A percentile compares a stretch with the other conserved stretches of the same genome.
Conservation (phyloP, 176 grass and related monocot species). For the Coix lacrymajobi region DNA sequence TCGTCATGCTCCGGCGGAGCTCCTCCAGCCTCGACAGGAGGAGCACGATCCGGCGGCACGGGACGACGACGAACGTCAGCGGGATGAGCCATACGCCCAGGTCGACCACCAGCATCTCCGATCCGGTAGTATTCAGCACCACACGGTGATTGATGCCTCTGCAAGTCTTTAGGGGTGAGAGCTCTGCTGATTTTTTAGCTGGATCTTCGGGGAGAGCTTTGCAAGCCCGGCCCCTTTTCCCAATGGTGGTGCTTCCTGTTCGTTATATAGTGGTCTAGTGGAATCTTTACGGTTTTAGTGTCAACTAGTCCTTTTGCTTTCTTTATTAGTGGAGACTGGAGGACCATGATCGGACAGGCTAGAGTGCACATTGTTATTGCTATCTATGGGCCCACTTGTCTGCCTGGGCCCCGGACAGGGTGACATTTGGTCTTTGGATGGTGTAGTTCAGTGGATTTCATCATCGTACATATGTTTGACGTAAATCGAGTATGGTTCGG, state of each 20-base stretch:
- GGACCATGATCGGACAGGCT: not conserved
- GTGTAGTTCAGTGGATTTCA: not conserved
- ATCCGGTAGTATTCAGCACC: too few species aligned
- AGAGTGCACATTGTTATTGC: not conserved
- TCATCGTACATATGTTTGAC: too few species aligned
- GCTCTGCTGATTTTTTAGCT: not conserved
- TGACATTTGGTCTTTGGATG: not conserved
- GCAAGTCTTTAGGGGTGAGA: not conserved
- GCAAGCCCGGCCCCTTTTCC: not conserved
- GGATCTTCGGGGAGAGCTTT: constrained; percentile 6
- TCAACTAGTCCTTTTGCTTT: not conserved
- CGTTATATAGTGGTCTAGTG: not conserved
- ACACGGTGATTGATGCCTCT: not conserved
- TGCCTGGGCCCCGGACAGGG: not conserved
- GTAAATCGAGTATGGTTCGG: too few species aligned
- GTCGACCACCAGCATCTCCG: constrained; percentile 52
- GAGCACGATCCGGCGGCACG: constrained; percentile 54
- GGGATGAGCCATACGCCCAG: constrained; percentile 74
- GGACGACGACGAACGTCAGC: constrained; percentile 66
- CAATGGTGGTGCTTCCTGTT: not conserved
- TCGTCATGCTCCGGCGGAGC: constrained; percentile 36
- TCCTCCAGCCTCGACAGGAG: constrained; percentile 59
- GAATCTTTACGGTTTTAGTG: not conserved
- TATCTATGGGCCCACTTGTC: not conserved
- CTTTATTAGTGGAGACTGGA: not conserved